phyloP scores from a whole-genome alignment of 202 grass and related monocot genomes.

The Panicum virgatum region DNA sequence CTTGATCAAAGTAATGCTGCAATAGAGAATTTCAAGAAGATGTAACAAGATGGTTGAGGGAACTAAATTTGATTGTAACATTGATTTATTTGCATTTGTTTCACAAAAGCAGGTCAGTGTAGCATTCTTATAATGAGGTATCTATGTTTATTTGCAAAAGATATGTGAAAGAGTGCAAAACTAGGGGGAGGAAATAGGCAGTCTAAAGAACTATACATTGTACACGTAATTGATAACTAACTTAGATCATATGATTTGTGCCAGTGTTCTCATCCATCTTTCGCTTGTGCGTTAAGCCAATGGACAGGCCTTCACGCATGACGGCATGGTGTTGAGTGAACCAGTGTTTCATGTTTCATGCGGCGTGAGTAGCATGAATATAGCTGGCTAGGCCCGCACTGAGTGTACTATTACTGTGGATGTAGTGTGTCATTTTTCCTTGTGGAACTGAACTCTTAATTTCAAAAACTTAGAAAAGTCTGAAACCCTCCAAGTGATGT shows the following conservation, averaged over 20 bases:
- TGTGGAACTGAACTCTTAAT: not conserved
- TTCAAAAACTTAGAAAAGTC: not conserved
- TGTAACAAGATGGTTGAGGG: not conserved
- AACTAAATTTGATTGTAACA: not conserved
- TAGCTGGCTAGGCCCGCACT: not conserved
- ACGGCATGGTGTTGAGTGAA: slow-evolving; percentile 6
- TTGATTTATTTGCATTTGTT: not conserved
- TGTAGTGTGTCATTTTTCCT: not conserved
- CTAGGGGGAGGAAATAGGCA: not conserved
- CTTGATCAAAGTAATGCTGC: not conserved
- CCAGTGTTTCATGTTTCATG: not conserved
- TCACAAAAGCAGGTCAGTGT: not conserved
- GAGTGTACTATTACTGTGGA: not conserved
- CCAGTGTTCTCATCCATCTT: slow-evolving; percentile 14
- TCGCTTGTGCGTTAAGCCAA: not conserved
- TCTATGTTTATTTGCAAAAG: not conserved
- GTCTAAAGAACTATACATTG: not conserved
- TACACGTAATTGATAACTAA: not conserved
- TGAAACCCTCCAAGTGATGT: not conserved
- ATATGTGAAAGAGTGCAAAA: not conserved
- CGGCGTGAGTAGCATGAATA: slow-evolving; percentile 23
- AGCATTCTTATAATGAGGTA: not conserved
- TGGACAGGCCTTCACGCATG: not conserved
- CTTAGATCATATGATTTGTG: slow-evolving; percentile 24
- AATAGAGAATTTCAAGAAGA: not conserved